Base-by-base conservation (phyloP, 192 early-diverging fungal genomes). In the Backusella westeae region DNA sequence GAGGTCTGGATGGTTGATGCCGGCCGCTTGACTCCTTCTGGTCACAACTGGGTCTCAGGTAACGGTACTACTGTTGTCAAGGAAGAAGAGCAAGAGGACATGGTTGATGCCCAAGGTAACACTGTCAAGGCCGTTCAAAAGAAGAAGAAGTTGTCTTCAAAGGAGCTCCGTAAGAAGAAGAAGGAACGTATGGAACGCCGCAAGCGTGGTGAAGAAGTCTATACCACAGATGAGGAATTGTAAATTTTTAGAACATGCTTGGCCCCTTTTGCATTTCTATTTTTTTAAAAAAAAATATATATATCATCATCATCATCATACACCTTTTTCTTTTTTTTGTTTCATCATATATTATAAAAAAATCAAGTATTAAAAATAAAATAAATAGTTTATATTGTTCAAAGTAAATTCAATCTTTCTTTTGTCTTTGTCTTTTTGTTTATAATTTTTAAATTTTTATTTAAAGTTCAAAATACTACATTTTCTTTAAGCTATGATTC, bases 1-100 rank as follows among this genome's bases (percentile, higher is more conserved):
- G 93, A 94, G 85, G 87, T 87, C 78, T 94, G 93, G 93, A 85
- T 87, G 75, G 90, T 94, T 71, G 88, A 91, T 72, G 83, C 85
- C 72, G 93, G 93, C 79, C 52, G 65, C 42, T 77, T 89, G 46
- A 73, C 75, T 79, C 75, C 85, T 52, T 82, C 83, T 65, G 87
- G 87, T 44, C 87, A 83, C 75, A 86, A 88, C 79, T 86, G 85
- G 85, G 85, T 86, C 66, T 80, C 83, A 41, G 85, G 85, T 78
- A 84, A 84, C 73, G 85, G 84, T 81, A 74, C 82, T 73, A 84
- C 84, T 70, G 80, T 63, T 68, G 80, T 86, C 68, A 80, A 79
- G 52, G 85, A 85, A 74, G 83, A 86, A 78, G 87, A 85, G 34
- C 83, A 77, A 23, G 87, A 86, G 76, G 77, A 77, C 73, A 79